Evolutionary conservation across 768 basidiomycete species (phyloP).

Genomic region (Kwoniella botswanensis): DNA sequence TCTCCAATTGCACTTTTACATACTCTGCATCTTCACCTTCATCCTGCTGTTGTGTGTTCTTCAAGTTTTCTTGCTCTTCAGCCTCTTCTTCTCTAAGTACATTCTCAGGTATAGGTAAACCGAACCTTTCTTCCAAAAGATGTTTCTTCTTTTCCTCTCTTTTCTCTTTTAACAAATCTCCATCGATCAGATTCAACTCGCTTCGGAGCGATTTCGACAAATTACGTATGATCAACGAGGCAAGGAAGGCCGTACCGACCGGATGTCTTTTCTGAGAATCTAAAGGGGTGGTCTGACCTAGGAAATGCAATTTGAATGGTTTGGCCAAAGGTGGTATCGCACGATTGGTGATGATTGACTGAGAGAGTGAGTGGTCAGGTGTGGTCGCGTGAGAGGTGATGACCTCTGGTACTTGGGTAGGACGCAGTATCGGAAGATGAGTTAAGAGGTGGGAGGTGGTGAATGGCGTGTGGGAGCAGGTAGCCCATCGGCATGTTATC

Average conservation of each 20-base stretch:
- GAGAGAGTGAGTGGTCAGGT: conserved; percentile 20
- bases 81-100: conserved; percentile 74
- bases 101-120: conserved; percentile 71
- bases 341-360: conserved; percentile 65
- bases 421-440: conserved; percentile 66
- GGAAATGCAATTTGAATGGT: conserved; percentile 65
- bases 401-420: conserved; percentile 27
- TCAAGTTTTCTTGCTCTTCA: conserved; percentile 25
- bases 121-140: conserved; percentile 79
- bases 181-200: conserved; percentile 34
- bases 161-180: conserved; percentile 16
- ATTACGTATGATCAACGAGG: conserved; percentile 79
- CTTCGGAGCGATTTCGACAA: conserved; percentile 73
- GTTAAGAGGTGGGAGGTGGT: conserved; percentile 66
- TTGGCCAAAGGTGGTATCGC: conserved; percentile 74
- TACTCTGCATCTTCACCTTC: conserved; percentile 13
- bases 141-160: conserved; percentile 37
- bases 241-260: conserved; percentile 64
- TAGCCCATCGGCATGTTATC: conserved; percentile 53
- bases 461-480: conserved; percentile 57
- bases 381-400: conserved; percentile 37
- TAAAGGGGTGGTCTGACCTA: conserved; percentile 49
- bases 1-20: conserved; percentile 20
- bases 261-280: conserved; percentile 75
- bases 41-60: neutral